These are phyloP conservation scores for Tetrahymena elliotti DNA, from an alignment of 73 alveolate species.

Conservation along the genomic window DNA sequence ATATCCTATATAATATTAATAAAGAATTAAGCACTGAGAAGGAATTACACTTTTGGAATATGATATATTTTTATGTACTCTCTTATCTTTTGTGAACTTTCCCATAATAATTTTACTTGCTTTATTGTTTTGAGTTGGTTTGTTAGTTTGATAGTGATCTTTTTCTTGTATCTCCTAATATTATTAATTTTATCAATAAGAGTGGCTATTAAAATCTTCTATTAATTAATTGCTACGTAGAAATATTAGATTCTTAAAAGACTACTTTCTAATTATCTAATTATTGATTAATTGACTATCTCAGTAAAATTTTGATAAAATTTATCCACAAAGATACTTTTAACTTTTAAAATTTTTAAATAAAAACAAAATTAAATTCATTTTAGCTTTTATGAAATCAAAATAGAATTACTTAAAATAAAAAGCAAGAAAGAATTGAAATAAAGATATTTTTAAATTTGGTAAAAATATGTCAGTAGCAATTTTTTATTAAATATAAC, in stretches of 20 bases:
- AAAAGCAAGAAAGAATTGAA: no score
- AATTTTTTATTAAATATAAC: no score
- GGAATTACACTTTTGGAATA: conserved; percentile 34
- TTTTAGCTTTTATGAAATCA: background rate
- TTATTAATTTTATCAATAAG: background rate
- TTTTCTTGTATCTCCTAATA: background rate
- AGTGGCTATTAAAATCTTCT: background rate
- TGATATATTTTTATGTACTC: conserved; percentile 38
- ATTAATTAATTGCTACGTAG: background rate
- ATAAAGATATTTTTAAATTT: no score
- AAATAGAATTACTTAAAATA: no score
- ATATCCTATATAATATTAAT: conserved; percentile 57
- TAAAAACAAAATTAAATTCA: no score
- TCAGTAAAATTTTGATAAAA: background rate
- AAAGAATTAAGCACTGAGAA: background rate
- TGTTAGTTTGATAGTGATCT: background rate
- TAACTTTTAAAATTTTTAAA: background rate
- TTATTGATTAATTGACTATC: background rate
- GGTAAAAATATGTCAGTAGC: no score
- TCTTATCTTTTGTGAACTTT: conserved; percentile 39
- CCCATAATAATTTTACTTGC: conserved; percentile 23
- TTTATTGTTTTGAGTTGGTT: background rate
- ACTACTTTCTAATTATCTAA: background rate
- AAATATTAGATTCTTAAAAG: background rate
- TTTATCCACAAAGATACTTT: background rate